phyloP scores from a whole-genome alignment of 208 protist genomes.

The Blechomonas ayalai region DNA sequence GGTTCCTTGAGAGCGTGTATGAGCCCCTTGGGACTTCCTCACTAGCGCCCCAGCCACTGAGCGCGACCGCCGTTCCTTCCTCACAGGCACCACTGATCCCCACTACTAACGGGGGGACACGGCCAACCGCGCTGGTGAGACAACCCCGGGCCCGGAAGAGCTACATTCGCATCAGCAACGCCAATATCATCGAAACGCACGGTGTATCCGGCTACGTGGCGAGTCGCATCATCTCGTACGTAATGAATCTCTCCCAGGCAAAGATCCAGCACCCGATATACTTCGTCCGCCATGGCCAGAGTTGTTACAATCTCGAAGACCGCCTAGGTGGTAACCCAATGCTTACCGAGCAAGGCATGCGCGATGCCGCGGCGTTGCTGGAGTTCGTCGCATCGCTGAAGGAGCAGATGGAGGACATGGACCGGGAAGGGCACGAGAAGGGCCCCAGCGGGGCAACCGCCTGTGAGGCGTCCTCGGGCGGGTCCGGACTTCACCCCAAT shows the following conservation, averaged over 20 bases:
- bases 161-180: conserved; percentile 60
- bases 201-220: conserved; percentile 66
- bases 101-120: background rate
- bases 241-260: conserved; percentile 79
- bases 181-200: conserved; percentile 48
- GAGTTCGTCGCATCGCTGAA: conserved; percentile 79
- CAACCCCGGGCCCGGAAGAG: background rate
- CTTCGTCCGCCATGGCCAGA: conserved; percentile 86
- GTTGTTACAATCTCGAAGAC: conserved; percentile 74
- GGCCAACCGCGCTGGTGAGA: background rate
- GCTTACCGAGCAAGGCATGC: conserved; percentile 65
- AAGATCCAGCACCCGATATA: conserved; percentile 88
- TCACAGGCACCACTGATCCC: background rate
- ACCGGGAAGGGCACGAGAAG: conserved; percentile 4
- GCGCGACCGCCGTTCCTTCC: background rate
- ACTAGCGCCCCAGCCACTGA: conserved; percentile 1
- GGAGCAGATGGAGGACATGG: conserved; percentile 14
- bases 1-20: conserved; percentile 45
- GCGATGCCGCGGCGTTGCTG: conserved; percentile 49
- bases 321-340: conserved; percentile 82
- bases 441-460: background rate
- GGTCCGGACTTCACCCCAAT: conserved; percentile 13
- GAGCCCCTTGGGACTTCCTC: conserved; percentile 25
- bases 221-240: conserved; percentile 71
- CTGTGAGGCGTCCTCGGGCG: background rate